A percentile compares a stretch with the other conserved stretches of the same genome.
Conservation (phyloP, 805 yeast species). For the Spathaspora sp. region DNA sequence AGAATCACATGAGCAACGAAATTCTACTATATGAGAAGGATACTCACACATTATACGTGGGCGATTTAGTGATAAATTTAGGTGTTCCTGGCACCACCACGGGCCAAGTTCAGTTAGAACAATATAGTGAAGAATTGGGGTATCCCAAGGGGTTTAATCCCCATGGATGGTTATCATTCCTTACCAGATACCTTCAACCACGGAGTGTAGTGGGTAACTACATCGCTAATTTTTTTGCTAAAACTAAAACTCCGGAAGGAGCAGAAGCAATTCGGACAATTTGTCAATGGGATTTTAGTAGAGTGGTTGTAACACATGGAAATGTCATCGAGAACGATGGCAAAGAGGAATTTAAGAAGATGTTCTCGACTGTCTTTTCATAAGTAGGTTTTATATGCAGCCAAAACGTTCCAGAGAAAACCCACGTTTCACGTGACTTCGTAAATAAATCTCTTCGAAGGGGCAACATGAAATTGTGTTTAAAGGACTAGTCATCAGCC, state of each 20-base stretch:
- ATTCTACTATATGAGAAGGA: conserved; percentile 41
- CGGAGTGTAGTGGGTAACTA: conserved; percentile 27
- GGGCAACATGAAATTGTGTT: background rate
- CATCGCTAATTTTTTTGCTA: background rate
- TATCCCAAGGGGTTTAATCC: conserved; percentile 37
- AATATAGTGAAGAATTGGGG: conserved; percentile 35
- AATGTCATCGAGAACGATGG: conserved; percentile 39
- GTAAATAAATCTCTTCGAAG: background rate
- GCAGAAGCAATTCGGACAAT: background rate
- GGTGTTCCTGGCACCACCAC: conserved; percentile 20
- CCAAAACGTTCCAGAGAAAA: background rate
- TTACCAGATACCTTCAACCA: conserved; percentile 35
- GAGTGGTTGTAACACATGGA: conserved; percentile 54
- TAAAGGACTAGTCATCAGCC: background rate
- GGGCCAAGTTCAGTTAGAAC: conserved; percentile 20
- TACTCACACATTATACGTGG: conserved; percentile 46
- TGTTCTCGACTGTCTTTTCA: background rate
- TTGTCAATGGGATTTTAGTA: conserved; percentile 37
- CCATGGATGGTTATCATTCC: conserved; percentile 34
- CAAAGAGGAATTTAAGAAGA: conserved; percentile 12
- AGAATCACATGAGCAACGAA: conserved; percentile 50
- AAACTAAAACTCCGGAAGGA: background rate
- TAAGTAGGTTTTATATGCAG: background rate
- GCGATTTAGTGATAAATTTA: conserved; percentile 53
- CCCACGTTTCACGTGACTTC: background rate